Base-by-base conservation (phyloP, 257 asterid genomes). In the Solanum stenotomum region DNA sequence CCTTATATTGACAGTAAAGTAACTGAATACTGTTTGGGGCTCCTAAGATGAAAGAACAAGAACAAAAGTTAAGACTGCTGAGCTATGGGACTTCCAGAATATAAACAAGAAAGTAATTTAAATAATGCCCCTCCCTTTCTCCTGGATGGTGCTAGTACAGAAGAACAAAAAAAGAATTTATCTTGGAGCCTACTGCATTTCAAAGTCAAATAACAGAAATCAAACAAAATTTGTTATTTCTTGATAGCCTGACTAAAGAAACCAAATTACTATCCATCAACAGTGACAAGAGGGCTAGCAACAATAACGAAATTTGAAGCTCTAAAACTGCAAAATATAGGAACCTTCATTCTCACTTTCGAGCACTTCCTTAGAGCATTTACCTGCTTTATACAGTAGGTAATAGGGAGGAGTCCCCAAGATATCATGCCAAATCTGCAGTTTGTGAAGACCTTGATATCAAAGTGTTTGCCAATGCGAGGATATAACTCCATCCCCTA, bases 401-500 rank as follows among this genome's bases (percentile, higher is more conserved):
- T 97, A 87, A 97, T 90, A 46, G 98, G 94, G 90, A 97, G 98
- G 90, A 97, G 98, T 71, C 96, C 99, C 99, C 99, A 97, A 59
- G 98, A 94, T 96, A 97, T 97, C 99, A 97, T 97, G 89, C 99
- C 99, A 86, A 97, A 97, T 91, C 99, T 92, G 91, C 99, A 97
- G 90, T 97, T 97, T 44, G 99, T 97, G 89, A 97, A 97, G 71
- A 97, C 99, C 91, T 97, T 97, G 92, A 97, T 94, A 88, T 96
- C 99, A 86, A 96, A 95, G 94, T 93, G 91, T 92, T 93, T 95
- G 89, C 99, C 99, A 85, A 97, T 95, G 72, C 99, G 98, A 87
- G 99, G 99, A 94, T 97, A 97, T 81, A 97, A 91, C 90, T 97
- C 99, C 99, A 95, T 97, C 84, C 99, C 99, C 99, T 97, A 94